phyloP scores from a whole-genome alignment of 2,329 filamentous ascomycete genomes.

The Nigrospora sphaerica region DNA sequence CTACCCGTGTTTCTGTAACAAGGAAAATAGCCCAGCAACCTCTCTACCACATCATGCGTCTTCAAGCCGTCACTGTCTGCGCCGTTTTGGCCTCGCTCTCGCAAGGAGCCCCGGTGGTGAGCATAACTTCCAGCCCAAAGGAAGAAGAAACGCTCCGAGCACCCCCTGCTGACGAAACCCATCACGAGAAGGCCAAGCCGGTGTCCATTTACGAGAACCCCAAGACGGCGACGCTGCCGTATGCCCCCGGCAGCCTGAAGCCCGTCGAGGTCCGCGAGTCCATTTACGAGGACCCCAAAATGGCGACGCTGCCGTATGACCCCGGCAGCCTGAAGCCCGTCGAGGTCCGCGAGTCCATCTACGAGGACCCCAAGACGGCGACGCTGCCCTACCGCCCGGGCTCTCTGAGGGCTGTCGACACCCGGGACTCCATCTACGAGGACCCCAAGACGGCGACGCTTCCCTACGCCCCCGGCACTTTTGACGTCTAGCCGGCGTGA shows the following conservation, averaged over 20 bases:
- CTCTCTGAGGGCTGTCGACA: neutral
- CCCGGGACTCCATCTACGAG: neutral
- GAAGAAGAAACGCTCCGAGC: neutral
- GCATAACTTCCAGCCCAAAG: neutral
- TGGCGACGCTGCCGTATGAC: neutral
- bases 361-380: neutral
- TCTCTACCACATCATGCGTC: neutral
- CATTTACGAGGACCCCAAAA: neutral
- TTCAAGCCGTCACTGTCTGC: neutral
- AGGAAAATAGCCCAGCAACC: no score
- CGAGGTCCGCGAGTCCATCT: neutral
- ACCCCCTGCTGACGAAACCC: neutral
- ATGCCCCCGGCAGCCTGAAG: neutral
- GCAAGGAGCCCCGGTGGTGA: neutral
- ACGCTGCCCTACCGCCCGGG: neutral
- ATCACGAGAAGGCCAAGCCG: neutral
- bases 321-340: neutral
- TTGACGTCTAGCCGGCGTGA: neutral
- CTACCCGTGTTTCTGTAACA: no score
- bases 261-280: neutral
- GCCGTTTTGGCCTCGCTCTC: neutral
- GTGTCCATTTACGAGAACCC: neutral
- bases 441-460: neutral
- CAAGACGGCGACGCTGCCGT: neutral
- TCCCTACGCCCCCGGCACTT: neutral